Percentiles rank a stretch among this genome's conserved stretches.
Conservation (phyloP, 2,329 filamentous ascomycete species). For the Cercospora sp. region DNA sequence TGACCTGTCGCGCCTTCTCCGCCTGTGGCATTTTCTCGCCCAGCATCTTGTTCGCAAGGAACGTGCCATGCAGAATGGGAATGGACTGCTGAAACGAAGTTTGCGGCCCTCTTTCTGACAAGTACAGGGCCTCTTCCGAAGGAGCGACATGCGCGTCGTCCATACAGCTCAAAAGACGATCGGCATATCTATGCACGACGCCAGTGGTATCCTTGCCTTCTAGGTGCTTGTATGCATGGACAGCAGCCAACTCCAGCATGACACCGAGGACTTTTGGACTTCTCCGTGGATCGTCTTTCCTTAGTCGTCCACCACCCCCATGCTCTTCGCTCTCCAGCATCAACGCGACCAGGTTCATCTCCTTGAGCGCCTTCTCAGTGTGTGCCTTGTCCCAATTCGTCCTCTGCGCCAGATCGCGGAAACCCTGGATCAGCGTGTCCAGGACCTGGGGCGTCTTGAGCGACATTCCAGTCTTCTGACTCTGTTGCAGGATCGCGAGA, state of each 20-base stretch:
- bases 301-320: slow-evolving; percentile 29
- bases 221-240: slow-evolving; percentile 41
- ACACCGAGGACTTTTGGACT: slow-evolving; percentile 44
- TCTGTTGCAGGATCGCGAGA: slow-evolving; percentile 37
- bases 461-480: slow-evolving; percentile 38
- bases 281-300: slow-evolving; percentile 36
- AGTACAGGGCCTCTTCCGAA: not conserved
- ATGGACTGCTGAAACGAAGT: slow-evolving; percentile 37
- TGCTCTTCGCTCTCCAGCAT: slow-evolving; percentile 47
- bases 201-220: slow-evolving; percentile 39
- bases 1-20: slow-evolving; percentile 27
- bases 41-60: slow-evolving; percentile 44
- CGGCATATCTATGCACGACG: slow-evolving; percentile 44
- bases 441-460: slow-evolving; percentile 38
- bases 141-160: slow-evolving; percentile 1
- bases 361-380: slow-evolving; percentile 42
- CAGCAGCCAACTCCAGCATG: slow-evolving; percentile 47
- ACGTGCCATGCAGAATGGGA: slow-evolving; percentile 48
- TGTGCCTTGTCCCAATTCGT: slow-evolving; percentile 41
- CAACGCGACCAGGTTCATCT: slow-evolving; percentile 43
- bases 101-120: slow-evolving; percentile 15
- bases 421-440: slow-evolving; percentile 38
- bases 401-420: slow-evolving; percentile 39
- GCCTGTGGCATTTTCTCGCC: slow-evolving; percentile 38
- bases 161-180: slow-evolving; percentile 39